Conservation (phyloP, 1,139 yeast genomes). For the Blastobotrys raffinosifermentans region DNA sequence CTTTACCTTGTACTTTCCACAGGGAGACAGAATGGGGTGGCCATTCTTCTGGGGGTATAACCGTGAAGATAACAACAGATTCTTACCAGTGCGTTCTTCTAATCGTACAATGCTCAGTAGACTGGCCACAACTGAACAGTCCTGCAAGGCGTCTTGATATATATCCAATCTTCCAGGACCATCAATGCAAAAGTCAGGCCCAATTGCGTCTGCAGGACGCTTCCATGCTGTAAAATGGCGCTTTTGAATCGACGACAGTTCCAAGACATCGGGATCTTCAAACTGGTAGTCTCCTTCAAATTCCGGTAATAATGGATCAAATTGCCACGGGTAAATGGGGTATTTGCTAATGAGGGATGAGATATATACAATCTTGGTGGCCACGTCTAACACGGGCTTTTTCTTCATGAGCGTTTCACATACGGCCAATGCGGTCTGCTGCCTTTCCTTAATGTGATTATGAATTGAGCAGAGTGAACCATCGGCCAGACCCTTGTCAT, state of each 20-base stretch:
- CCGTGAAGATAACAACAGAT: constrained; percentile 14
- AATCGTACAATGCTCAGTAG: constrained; percentile 41
- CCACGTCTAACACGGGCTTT: constrained; percentile 12
- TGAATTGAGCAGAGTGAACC: background rate
- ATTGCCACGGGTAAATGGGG: constrained; percentile 25
- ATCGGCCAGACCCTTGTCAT: constrained; percentile 11
- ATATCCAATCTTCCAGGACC: constrained; percentile 21
- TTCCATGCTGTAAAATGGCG: constrained; percentile 22
- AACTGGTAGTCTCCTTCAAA: constrained; percentile 7
- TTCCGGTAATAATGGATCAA: constrained; percentile 17
- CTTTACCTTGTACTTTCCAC: constrained; percentile 38
- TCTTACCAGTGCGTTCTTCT: constrained; percentile 18
- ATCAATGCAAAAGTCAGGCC: constrained; percentile 13
- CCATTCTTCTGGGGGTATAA: constrained; percentile 23
- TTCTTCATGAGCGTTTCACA: constrained; percentile 18
- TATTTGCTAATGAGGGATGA: constrained; percentile 20
- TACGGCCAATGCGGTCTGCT: constrained; percentile 11
- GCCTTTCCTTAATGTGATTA: constrained; percentile 4
- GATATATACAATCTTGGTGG: constrained; percentile 21
- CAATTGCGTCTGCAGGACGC: constrained; percentile 22
- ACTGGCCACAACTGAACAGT: constrained; percentile 74
- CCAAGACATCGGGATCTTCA: constrained; percentile 20
- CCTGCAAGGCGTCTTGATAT: constrained; percentile 55
- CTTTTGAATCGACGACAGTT: constrained; percentile 18
- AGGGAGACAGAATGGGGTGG: constrained; percentile 23